Evolutionary conservation across 1,139 yeast species (phyloP), one percentile per base, ranked within the genome.

Genomic region (Candida glucosophila): DNA sequence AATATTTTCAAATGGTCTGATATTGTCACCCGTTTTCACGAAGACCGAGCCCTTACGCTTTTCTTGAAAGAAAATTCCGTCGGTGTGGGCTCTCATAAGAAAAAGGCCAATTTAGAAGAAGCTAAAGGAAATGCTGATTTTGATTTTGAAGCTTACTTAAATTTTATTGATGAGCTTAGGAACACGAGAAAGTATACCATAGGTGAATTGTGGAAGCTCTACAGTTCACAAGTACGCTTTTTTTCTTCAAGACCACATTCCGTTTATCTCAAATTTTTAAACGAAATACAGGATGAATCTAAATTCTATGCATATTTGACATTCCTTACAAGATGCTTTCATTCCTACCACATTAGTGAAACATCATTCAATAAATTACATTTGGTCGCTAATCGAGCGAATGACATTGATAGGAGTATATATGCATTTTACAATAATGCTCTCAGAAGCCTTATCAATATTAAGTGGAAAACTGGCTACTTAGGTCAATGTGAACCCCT

Each of bases 101-200:
- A 19, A 14, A 31, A 30, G 5, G 20, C 33, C 1, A 31, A 44
- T 4, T 41, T 58, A 10, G 40, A 39, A 11, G 59, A 53, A 22
- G 58, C 55, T 0, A 49, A 55, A 31, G 44, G 48, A 22, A 47
- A 57, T 34, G 57, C 48, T 7, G 49, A 58, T 24, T 63, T 63
- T 30, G 66, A 63, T 33, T 60, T 58, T 36, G 62, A 59, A 31
- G 56, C 58, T 3, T 63, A 44, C 37, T 40, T 60, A 30, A 45
- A 32, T 21, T 59, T 48, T 29, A 29, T 49, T 6, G 37, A 44
- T 3, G 50, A 46, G 6, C 39, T 62, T 18, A 40, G 43, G 24
- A 24, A 31, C 6, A 53, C 49, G 27, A 43, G 70, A 31, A 26
- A 32, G 9, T 39, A 43, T 2, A 43, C 55, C 4, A 44, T 61